Percentiles rank a stretch among this genome's conserved stretches.
These are phyloP conservation scores for Climacium dendroides DNA, from an alignment of 225 moss, liverwort and hornwort species.

Conservation along the genomic window DNA sequence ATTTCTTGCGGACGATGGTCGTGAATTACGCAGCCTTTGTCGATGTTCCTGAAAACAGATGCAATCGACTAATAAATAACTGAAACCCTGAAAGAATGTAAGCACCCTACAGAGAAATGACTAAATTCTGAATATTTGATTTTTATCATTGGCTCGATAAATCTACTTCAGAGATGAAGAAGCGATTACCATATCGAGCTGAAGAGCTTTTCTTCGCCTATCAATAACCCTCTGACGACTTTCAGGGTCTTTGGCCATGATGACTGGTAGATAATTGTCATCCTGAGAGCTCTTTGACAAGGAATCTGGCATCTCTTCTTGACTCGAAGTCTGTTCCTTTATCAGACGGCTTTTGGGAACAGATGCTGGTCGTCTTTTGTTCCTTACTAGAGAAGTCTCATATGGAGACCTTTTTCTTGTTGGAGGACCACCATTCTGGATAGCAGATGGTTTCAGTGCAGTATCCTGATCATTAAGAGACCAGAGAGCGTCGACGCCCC, in stretches of 20 bases:
- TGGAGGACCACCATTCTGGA: constrained; percentile 7
- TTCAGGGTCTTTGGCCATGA: constrained; percentile 50
- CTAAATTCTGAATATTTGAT: background rate
- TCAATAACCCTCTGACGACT: constrained; percentile 43
- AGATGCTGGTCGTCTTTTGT: constrained; percentile 10
- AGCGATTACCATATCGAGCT: constrained; percentile 34
- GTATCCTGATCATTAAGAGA: constrained; percentile 8
- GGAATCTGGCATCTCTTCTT: constrained; percentile 21
- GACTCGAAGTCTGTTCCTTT: constrained; percentile 2
- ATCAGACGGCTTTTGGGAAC: constrained; percentile 2
- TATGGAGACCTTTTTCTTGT: background rate
- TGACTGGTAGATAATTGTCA: constrained; percentile 29
- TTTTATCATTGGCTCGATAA: too few species aligned
- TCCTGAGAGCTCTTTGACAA: constrained; percentile 36
- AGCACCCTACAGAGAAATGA: background rate
- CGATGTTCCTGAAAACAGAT: constrained; percentile 32
- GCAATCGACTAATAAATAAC: background rate
- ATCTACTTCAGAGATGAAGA: background rate
- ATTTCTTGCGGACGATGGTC: constrained; percentile 19
- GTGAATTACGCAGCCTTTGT: constrained; percentile 25
- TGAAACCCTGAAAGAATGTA: background rate
- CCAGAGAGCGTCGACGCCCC: constrained; percentile 13
- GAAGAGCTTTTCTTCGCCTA: constrained; percentile 38
- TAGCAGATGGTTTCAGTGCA: constrained; percentile 9
- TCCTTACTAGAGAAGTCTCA: background rate